Conservation (phyloP, 805 yeast genomes). For the Spencermartinsiella europaea region DNA sequence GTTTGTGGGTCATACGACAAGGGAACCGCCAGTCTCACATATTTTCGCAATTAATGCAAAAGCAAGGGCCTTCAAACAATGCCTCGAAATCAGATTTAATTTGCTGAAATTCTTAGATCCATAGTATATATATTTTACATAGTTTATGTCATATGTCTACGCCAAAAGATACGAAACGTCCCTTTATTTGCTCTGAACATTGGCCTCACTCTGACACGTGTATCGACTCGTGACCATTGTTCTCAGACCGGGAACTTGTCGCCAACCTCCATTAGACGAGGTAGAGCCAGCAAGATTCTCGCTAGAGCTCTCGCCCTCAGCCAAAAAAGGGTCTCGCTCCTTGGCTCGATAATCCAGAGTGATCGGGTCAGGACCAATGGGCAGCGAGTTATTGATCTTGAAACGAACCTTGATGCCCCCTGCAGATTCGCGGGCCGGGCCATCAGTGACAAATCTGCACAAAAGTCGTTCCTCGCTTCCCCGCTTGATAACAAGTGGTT, state of each 20-base stretch:
- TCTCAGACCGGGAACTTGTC: constrained; percentile 10
- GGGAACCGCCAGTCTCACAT: too few species aligned
- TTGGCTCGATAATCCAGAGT: constrained; percentile 9
- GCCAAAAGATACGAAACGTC: background rate
- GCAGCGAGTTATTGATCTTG: background rate
- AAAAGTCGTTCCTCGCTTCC: constrained; percentile 61
- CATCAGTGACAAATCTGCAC: constrained; percentile 79
- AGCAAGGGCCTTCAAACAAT: too few species aligned
- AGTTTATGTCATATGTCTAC: constrained; percentile 2
- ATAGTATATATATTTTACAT: too few species aligned
- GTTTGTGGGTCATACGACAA: too few species aligned
- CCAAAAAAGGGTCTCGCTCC: constrained; percentile 17
- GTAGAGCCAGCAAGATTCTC: constrained; percentile 1
- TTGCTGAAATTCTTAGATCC: too few species aligned
- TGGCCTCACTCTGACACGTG: constrained; percentile 17
- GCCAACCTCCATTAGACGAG: constrained; percentile 6
- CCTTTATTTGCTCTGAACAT: constrained; percentile 13
- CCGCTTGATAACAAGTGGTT: constrained; percentile 34
- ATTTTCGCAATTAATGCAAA: too few species aligned
- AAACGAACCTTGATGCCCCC: constrained; percentile 62
- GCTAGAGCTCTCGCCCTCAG: constrained; percentile 7
- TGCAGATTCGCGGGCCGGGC: constrained; percentile 63
- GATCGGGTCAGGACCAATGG: background rate
- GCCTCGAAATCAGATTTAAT: too few species aligned
- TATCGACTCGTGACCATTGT: constrained; percentile 15